Conservation (phyloP, 1,139 yeast species). For the Sugiyamaella novakii region DNA sequence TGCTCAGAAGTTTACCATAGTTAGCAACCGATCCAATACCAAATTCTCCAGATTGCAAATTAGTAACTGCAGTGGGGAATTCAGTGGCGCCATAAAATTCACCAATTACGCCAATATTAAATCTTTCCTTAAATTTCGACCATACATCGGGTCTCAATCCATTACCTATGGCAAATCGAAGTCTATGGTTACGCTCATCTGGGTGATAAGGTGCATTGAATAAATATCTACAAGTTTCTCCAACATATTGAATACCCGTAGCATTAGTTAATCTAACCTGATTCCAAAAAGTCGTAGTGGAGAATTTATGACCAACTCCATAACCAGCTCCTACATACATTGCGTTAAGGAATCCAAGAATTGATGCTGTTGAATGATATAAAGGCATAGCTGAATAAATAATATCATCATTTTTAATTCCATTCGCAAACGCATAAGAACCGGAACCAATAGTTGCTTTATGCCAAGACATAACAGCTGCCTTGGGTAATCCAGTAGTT, state of each 20-base stretch:
- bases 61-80: slow-evolving; percentile 88
- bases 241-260: slow-evolving; percentile 89
- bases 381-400: slow-evolving; percentile 94
- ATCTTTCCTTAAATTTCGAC: slow-evolving; percentile 75
- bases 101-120: slow-evolving; percentile 73
- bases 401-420: slow-evolving; percentile 55
- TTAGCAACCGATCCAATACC: slow-evolving; percentile 91
- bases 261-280: slow-evolving; percentile 73
- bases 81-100: slow-evolving; percentile 96
- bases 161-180: slow-evolving; percentile 82
- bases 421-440: slow-evolving; percentile 70
- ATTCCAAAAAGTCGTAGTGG: slow-evolving; percentile 87
- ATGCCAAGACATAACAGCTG: slow-evolving; percentile 93
- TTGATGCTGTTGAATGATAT: slow-evolving; percentile 92
- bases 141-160: slow-evolving; percentile 94
- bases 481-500: slow-evolving; percentile 93
- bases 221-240: slow-evolving; percentile 91
- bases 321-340: slow-evolving; percentile 67
- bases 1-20: slow-evolving; percentile 54
- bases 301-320: slow-evolving; percentile 79
- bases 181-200: slow-evolving; percentile 68
- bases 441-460: slow-evolving; percentile 72
- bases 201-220: slow-evolving; percentile 65
- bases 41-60: slow-evolving; percentile 71
- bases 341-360: slow-evolving; percentile 79